A percentile compares a stretch with the other conserved stretches of the same genome.
phyloP scores from a whole-genome alignment of 495 filamentous ascomycete genomes.

The Stereocaulon alpinum region DNA sequence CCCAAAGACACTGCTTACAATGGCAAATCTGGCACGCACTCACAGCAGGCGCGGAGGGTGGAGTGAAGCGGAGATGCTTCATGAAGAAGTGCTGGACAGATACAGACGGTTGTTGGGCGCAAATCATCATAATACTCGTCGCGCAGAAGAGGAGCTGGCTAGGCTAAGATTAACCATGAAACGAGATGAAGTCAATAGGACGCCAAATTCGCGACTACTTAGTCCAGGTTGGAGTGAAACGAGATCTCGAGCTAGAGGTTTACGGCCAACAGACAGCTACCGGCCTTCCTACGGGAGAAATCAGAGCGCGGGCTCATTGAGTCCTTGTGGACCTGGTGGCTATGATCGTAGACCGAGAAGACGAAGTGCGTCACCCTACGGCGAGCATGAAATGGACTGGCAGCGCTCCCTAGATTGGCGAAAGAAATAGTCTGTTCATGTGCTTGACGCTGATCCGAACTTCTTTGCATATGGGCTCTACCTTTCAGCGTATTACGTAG shows the following conservation, averaged over 20 bases:
- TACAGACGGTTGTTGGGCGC: background rate
- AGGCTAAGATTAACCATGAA: background rate
- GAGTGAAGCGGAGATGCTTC: background rate
- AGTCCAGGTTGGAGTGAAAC: background rate
- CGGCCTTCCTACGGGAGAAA: background rate
- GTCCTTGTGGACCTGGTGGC: background rate
- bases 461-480: no score
- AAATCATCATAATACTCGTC: background rate
- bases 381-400: background rate
- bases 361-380: background rate
- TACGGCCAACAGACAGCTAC: background rate
- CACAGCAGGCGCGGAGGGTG: slow-evolving; percentile 10
- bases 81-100: background rate
- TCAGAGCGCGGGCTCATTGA: background rate
- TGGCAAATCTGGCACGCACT: slow-evolving; percentile 25
- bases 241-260: background rate
- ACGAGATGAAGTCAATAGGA: background rate
- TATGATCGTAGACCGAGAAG: background rate
- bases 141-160: background rate
- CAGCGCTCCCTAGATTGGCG: background rate
- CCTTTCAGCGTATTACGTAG: no score
- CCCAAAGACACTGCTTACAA: slow-evolving; percentile 25
- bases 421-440: background rate
- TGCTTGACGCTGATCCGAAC: no score
- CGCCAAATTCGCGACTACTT: background rate